Conservation (phyloP, 2,329 filamentous ascomycete genomes). For the Beauveria caledonica region DNA sequence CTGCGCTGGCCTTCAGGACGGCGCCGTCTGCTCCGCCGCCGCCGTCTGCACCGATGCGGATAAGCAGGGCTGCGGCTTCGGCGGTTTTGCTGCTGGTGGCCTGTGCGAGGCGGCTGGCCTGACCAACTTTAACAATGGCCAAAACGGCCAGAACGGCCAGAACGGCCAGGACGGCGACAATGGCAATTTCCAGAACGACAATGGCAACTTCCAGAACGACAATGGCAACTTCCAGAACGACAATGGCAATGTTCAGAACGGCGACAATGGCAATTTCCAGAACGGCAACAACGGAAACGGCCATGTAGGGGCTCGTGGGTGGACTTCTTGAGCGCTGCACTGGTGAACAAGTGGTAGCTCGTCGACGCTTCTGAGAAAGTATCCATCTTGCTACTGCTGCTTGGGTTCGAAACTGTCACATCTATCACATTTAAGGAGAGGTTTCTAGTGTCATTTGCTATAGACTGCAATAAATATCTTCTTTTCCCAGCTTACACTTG, state of each 20-base stretch:
- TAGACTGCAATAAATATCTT: constrained; percentile 4
- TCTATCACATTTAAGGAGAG: neutral
- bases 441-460: neutral
- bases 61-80: constrained; percentile 27
- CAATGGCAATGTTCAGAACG: neutral
- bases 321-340: neutral
- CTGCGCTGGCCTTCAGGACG: constrained; percentile 19
- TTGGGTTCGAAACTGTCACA: neutral
- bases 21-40: constrained; percentile 22
- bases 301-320: neutral
- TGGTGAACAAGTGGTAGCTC: neutral
- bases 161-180: neutral
- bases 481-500: neutral
- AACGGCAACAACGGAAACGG: neutral
- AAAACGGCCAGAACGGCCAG: neutral
- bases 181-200: neutral
- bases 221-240: too few relatives aligned
- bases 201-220: neutral
- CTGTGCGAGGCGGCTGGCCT: neutral
- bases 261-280: too few relatives aligned
- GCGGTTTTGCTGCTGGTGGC: neutral
- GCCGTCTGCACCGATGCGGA: constrained; percentile 21
- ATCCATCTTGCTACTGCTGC: neutral
- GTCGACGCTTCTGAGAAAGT: neutral
- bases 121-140: neutral